Evolutionary conservation across 192 early-diverging fungal genomes (phyloP).

Genomic region (Spizellomyces punctatus): DNA sequence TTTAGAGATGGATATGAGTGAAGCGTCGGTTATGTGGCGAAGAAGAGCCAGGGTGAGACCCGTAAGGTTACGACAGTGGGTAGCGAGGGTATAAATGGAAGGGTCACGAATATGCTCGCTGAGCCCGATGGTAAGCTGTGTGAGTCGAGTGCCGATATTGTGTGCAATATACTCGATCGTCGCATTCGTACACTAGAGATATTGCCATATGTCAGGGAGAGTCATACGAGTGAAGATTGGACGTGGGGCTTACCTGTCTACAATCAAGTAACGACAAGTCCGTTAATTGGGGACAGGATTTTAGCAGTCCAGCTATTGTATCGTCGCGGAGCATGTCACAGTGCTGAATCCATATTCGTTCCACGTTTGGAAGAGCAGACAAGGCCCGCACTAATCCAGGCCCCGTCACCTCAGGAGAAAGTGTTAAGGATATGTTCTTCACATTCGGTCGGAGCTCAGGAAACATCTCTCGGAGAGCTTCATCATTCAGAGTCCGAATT

Average conservation of each 20-base stretch:
- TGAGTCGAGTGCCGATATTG: constrained; percentile 27
- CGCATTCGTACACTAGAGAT: constrained; percentile 10
- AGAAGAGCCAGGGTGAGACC: constrained; percentile 35
- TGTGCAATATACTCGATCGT: neutral
- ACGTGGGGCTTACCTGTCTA: constrained; percentile 8
- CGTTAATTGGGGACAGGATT: constrained; percentile 10
- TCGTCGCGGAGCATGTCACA: constrained; percentile 23
- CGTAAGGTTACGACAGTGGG: constrained; percentile 20
- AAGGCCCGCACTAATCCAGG: constrained; percentile 4
- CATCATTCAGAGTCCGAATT: constrained; percentile 12
- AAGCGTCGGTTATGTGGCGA: constrained; percentile 41
- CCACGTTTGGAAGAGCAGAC: constrained; percentile 5
- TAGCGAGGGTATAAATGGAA: constrained; percentile 35
- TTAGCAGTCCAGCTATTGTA: neutral
- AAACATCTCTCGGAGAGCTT: constrained; percentile 7
- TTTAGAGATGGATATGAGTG: constrained; percentile 27
- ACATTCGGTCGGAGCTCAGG: neutral
- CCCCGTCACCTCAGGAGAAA: constrained; percentile 9
- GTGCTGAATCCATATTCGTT: constrained; percentile 25
- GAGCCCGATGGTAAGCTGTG: constrained; percentile 40
- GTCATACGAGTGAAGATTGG: neutral
- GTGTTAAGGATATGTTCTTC: constrained; percentile 18
- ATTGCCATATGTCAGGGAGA: neutral
- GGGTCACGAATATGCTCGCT: constrained; percentile 36
- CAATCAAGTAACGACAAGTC: constrained; percentile 29